Evolutionary conservation across 2,329 filamentous ascomycete genomes (phyloP).

Genomic region (Botryotinia calthae): DNA sequence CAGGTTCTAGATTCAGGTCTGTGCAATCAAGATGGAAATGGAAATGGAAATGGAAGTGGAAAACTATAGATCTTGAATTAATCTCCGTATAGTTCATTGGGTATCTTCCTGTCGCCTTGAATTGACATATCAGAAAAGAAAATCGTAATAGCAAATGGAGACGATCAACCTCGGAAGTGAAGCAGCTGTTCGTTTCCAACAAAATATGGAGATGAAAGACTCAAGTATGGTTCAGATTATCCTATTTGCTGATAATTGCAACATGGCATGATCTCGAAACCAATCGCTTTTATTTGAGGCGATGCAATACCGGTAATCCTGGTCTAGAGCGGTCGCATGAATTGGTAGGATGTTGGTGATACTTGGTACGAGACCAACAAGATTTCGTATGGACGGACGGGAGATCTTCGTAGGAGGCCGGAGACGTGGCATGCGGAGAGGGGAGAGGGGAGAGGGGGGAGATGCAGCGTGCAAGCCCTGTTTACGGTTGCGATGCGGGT

Average conservation of each 20-base stretch:
- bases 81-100: background rate
- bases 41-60: slow-evolving; percentile 2
- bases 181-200: background rate
- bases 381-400: slow-evolving; percentile 7
- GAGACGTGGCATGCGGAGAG: slow-evolving; percentile 19
- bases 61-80: slow-evolving; percentile 3
- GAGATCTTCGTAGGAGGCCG: slow-evolving; percentile 13
- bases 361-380: slow-evolving; percentile 2
- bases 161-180: background rate
- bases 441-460: background rate
- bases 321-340: slow-evolving; percentile 13
- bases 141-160: background rate
- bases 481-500: background rate
- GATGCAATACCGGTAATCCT: slow-evolving; percentile 2
- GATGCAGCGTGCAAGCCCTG: background rate
- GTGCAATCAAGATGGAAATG: slow-evolving; percentile 6
- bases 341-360: background rate
- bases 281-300: slow-evolving; percentile 14
- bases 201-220: background rate
- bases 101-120: background rate
- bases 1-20: slow-evolving; percentile 19
- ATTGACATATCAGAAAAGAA: slow-evolving; percentile 6
- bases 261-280: background rate
- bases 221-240: background rate
- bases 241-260: slow-evolving; percentile 2